Conservation (phyloP, 768 basidiomycete species). For the Infundibulicybe gibba region DNA sequence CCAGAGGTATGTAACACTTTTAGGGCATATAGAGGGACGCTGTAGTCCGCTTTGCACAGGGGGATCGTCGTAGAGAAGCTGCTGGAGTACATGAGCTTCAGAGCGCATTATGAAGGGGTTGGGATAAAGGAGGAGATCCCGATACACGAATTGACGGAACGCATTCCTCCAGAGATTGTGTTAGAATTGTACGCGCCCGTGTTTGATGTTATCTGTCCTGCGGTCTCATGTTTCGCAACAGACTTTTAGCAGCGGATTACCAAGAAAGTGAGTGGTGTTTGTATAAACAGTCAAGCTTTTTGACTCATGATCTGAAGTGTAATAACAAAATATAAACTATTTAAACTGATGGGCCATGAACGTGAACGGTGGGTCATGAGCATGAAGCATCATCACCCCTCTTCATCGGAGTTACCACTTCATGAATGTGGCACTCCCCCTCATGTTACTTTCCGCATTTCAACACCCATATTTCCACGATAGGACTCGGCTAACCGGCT, state of each 20-base stretch:
- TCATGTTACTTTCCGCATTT: too few species aligned
- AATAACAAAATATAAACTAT: too few species aligned
- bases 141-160: slow-evolving; percentile 70
- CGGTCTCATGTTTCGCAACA: slow-evolving; percentile 15
- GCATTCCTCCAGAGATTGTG: slow-evolving; percentile 83
- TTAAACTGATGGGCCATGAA: too few species aligned
- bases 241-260: slow-evolving; percentile 62
- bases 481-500: too few species aligned
- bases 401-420: too few species aligned
- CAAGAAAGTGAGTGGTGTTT: slow-evolving; percentile 44
- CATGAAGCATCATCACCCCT: too few species aligned
- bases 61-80: slow-evolving; percentile 82
- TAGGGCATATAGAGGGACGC: neutral
- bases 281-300: too few species aligned
- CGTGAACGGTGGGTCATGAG: too few species aligned
- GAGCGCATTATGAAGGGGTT: slow-evolving; percentile 68
- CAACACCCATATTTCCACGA: too few species aligned
- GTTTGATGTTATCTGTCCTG: neutral
- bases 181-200: slow-evolving; percentile 72
- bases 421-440: too few species aligned
- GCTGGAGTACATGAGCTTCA: slow-evolving; percentile 87
- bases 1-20: slow-evolving; percentile 54
- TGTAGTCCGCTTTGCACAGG: slow-evolving; percentile 23
- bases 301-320: too few species aligned
- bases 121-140: slow-evolving; percentile 78